phyloP scores from a whole-genome alignment of 768 basidiomycete species.

The Trichaptum fuscoviolaceum region DNA sequence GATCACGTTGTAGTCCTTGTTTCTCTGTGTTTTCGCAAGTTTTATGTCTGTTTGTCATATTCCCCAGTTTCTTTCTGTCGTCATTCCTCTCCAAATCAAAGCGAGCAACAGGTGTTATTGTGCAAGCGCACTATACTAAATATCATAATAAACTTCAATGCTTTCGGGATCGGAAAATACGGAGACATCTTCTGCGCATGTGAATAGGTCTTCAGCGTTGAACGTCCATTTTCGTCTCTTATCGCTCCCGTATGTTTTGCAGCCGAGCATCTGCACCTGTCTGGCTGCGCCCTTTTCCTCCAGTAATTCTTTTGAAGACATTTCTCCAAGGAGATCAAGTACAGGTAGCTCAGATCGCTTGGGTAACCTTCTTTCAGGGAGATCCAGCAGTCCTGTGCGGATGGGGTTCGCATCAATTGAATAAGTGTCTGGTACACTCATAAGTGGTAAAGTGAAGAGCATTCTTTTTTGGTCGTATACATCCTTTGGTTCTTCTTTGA shows the following conservation, averaged over 20 bases:
- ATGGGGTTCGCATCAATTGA: slow-evolving; percentile 13
- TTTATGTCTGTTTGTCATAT: neutral
- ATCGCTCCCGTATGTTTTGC: slow-evolving; percentile 23
- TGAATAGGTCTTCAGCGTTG: neutral
- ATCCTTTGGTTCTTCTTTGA: slow-evolving; percentile 47
- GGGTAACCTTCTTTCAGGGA: slow-evolving; percentile 54
- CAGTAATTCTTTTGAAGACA: slow-evolving; percentile 33
- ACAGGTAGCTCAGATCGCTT: slow-evolving; percentile 53
- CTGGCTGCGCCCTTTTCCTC: slow-evolving; percentile 30
- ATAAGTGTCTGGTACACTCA: slow-evolving; percentile 38
- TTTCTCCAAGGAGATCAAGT: slow-evolving; percentile 57
- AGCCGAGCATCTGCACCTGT: slow-evolving; percentile 27
- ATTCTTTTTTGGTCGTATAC: slow-evolving; percentile 50
- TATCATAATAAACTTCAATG: neutral
- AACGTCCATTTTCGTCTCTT: slow-evolving; percentile 22
- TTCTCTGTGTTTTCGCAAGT: slow-evolving; percentile 10
- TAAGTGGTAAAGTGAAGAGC: slow-evolving; percentile 65
- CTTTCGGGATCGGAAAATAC: neutral
- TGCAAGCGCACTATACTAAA: neutral
- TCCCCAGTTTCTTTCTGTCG: neutral
- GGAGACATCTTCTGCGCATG: slow-evolving; percentile 9
- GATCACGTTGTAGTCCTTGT: slow-evolving; percentile 41
- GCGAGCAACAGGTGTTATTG: neutral
- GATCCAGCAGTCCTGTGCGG: slow-evolving; percentile 42
- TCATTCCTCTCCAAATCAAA: slow-evolving; percentile 2